Conservation (phyloP, 768 basidiomycete genomes). For the Russula sp. region DNA sequence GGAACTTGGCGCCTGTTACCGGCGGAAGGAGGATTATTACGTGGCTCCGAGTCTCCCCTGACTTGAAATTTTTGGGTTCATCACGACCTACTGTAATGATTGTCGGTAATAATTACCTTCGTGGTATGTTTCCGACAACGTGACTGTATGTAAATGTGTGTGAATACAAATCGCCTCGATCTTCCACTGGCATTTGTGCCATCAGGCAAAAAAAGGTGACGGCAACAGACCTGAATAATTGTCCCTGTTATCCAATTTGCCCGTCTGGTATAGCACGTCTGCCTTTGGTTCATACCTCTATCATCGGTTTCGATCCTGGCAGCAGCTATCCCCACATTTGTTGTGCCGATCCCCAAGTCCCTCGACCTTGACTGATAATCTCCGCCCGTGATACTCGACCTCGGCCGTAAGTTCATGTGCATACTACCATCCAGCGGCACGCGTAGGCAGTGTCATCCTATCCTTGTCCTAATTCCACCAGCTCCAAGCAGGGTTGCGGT, state of each 20-base stretch:
- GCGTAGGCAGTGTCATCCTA: too few species aligned
- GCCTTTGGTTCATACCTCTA: conserved; percentile 3
- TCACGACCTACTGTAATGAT: conserved; percentile 13
- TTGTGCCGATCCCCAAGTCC: conserved; percentile 11
- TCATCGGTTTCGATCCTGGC: background rate
- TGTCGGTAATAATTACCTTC: conserved; percentile 18
- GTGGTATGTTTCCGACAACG: conserved; percentile 15
- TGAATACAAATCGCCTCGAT: conserved; percentile 14
- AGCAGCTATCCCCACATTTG: conserved; percentile 4
- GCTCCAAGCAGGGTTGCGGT: too few species aligned
- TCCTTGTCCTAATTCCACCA: too few species aligned
- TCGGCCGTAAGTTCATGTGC: conserved; percentile 20
- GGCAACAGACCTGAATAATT: conserved; percentile 10
- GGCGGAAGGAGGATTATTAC: conserved; percentile 13
- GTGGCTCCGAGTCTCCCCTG: background rate
- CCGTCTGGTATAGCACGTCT: background rate
- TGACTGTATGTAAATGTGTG: conserved; percentile 1
- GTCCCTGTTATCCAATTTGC: conserved; percentile 21
- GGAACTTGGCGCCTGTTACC: conserved; percentile 10
- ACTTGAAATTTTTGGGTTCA: conserved; percentile 7
- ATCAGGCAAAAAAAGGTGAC: conserved; percentile 13
- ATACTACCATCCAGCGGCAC: conserved; percentile 20
- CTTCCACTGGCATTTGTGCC: conserved; percentile 14
- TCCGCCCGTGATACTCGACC: conserved; percentile 19
- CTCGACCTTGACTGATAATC: conserved; percentile 14